phyloP scores from a whole-genome alignment of 106 monocot species.

The Dendrobium huoshanense region DNA sequence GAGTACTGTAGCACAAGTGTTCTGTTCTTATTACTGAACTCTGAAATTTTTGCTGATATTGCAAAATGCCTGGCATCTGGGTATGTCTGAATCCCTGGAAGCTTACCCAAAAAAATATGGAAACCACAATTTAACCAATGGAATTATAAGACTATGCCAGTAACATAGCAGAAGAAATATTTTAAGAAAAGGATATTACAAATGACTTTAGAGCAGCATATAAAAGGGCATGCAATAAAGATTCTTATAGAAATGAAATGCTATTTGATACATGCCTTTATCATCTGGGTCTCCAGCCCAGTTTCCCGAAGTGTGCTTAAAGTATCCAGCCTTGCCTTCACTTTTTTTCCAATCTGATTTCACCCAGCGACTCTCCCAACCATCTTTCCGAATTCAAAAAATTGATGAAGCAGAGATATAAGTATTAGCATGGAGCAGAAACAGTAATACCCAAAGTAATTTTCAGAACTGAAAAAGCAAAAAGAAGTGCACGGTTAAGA shows the following conservation, averaged over 20 bases:
- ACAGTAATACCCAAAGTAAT: no score
- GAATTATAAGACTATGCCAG: background rate
- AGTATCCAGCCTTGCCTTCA: conserved; percentile 94
- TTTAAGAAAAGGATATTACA: background rate
- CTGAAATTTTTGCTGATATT: conserved; percentile 85
- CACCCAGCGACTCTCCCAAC: conserved; percentile 83
- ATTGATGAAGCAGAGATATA: background rate
- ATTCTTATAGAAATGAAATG: background rate
- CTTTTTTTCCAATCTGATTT: conserved; percentile 98
- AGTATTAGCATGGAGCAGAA: background rate
- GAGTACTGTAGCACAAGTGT: conserved; percentile 90
- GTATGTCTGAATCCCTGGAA: conserved; percentile 75
- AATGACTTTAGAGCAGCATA: background rate
- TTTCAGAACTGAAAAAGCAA: no score
- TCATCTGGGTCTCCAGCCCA: conserved; percentile 98
- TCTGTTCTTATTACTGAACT: conserved; percentile 77
- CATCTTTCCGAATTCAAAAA: conserved; percentile 41
- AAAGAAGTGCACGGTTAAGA: background rate
- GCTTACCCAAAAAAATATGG: background rate
- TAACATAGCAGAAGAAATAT: background rate
- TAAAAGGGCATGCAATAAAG: background rate
- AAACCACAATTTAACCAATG: background rate
- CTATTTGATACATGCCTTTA: conserved; percentile 43
- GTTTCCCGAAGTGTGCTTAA: conserved; percentile 87
- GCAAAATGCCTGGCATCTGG: conserved; percentile 80